Percentiles rank a stretch among this genome's conserved stretches.
Evolutionary conservation across 257 asterid genomes (phyloP).

Genomic region (Petrea volubilis): DNA sequence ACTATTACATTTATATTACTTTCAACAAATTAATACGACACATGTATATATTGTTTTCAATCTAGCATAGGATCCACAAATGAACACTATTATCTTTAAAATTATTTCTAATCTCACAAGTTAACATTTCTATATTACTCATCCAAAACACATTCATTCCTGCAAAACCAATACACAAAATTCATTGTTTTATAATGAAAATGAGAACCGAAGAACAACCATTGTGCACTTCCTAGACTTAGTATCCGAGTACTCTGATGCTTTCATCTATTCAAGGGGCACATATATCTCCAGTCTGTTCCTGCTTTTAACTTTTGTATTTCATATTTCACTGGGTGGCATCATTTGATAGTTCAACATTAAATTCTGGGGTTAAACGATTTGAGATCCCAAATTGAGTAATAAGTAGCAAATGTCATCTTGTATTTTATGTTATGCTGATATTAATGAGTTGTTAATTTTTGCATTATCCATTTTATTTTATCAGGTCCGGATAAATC

Average conservation of each 20-base stretch:
- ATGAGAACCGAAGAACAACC: no score
- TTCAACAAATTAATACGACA: no score
- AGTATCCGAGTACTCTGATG: neutral
- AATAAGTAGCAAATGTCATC: neutral
- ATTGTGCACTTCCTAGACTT: slow-evolving; percentile 7
- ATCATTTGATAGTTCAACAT: slow-evolving; percentile 9
- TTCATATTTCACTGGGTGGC: neutral
- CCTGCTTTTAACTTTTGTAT: neutral
- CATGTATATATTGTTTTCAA: no score
- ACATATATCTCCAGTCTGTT: neutral
- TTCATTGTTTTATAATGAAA: no score
- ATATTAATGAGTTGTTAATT: slow-evolving; percentile 10
- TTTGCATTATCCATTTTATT: slow-evolving; percentile 17
- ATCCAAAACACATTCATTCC: no score
- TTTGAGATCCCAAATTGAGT: slow-evolving; percentile 18
- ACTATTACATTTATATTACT: no score
- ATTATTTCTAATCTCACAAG: no score
- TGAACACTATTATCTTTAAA: no score
- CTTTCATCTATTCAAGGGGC: neutral
- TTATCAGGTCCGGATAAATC: slow-evolving; percentile 86
- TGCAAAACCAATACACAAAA: no score
- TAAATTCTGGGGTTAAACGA: neutral
- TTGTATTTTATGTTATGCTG: slow-evolving; percentile 14
- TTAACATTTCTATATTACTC: no score
- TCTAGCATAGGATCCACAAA: no score